A percentile compares a stretch with the other conserved stretches of the same genome.
Evolutionary conservation across 192 early-diverging fungal genomes (phyloP).

Genomic region (Coemansia sp.): DNA sequence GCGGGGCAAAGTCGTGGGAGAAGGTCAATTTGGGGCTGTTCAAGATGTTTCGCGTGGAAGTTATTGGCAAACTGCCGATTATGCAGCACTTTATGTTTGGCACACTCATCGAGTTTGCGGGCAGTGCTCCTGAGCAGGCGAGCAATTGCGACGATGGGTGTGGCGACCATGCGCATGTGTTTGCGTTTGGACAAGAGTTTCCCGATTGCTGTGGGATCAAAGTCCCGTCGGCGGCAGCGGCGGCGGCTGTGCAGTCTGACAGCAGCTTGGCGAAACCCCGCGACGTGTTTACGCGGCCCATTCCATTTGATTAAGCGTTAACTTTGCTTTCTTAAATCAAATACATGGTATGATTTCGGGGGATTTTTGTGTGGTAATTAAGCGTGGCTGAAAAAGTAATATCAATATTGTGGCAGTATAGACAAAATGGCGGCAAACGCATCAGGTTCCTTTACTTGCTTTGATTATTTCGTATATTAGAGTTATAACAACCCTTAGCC

Average conservation of each 20-base stretch:
- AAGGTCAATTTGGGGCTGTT: slow-evolving; percentile 90
- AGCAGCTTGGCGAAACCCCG: slow-evolving; percentile 20
- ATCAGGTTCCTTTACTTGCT: no score
- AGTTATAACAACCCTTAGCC: no score
- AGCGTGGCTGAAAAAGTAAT: no score
- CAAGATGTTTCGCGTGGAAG: slow-evolving; percentile 94
- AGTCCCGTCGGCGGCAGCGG: slow-evolving; percentile 54
- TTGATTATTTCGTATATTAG: no score
- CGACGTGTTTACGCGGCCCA: slow-evolving; percentile 36
- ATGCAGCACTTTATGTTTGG: slow-evolving; percentile 98
- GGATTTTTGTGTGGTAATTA: no score
- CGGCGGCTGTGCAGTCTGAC: slow-evolving; percentile 16
- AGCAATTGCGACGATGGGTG: slow-evolving; percentile 23
- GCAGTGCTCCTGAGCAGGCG: slow-evolving; percentile 30
- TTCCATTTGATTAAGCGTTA: slow-evolving; percentile 49
- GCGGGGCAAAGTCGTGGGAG: slow-evolving; percentile 80
- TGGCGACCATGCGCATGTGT: slow-evolving; percentile 45
- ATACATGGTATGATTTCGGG: no score
- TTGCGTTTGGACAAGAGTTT: slow-evolving; percentile 55
- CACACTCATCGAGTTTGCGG: slow-evolving; percentile 67
- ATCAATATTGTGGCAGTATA: no score
- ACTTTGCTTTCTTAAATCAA: no score
- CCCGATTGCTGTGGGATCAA: slow-evolving; percentile 58
- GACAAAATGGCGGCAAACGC: no score
- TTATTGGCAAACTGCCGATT: slow-evolving; percentile 88